These are phyloP conservation scores for Yarrowia sp. DNA, from an alignment of 805 yeast genomes.

Conservation along the genomic window DNA sequence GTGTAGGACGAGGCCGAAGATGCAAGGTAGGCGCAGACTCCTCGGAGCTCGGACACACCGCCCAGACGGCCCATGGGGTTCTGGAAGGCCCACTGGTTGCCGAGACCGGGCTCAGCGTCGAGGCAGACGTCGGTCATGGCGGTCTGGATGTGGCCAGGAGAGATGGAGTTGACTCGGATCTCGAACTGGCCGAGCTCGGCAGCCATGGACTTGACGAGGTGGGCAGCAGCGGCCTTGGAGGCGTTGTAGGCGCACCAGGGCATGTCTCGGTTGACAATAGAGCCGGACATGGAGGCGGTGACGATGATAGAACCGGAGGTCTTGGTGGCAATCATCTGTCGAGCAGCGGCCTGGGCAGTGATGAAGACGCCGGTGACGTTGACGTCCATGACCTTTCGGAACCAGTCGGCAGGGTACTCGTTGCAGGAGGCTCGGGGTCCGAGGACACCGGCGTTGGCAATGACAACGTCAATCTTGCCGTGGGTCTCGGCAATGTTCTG, in stretches of 20 bases:
- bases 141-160: constrained; percentile 83
- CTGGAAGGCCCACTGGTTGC: constrained; percentile 73
- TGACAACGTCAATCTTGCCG: constrained; percentile 66
- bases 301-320: constrained; percentile 74
- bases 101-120: constrained; percentile 58
- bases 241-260: constrained; percentile 82
- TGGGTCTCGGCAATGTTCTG: constrained; percentile 56
- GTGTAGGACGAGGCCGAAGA: constrained; percentile 79
- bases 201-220: constrained; percentile 75
- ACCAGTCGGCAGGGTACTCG: constrained; percentile 61
- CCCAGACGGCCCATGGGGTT: constrained; percentile 85
- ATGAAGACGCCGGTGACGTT: constrained; percentile 76
- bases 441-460: constrained; percentile 77
- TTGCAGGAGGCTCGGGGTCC: constrained; percentile 56
- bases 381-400: constrained; percentile 70
- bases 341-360: constrained; percentile 70
- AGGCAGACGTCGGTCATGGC: constrained; percentile 78
- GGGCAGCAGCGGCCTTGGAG: constrained; percentile 88
- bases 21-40: constrained; percentile 75
- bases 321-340: constrained; percentile 60
- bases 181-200: constrained; percentile 82
- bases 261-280: constrained; percentile 84
- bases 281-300: constrained; percentile 90
- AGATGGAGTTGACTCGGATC: constrained; percentile 77
- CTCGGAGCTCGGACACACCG: constrained; percentile 82